These are phyloP conservation scores for Elaeis guineensis DNA, from an alignment of 176 grass and related monocot genomes.

Conservation along the genomic window DNA sequence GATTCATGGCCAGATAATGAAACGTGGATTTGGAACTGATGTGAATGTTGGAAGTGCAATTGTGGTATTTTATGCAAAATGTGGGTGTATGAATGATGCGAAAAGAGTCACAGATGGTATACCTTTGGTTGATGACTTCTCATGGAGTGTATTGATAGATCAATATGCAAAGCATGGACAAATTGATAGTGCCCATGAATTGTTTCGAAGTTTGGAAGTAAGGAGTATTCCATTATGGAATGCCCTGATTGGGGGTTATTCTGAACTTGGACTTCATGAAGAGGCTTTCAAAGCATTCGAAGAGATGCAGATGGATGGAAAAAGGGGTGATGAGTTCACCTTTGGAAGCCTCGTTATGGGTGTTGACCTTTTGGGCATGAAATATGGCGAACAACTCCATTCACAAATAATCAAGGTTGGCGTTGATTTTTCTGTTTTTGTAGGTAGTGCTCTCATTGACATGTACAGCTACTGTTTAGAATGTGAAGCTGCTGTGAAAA, in stretches of 20 bases:
- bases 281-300: conserved; percentile 12
- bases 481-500: conserved; percentile 15
- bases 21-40: conserved; percentile 12
- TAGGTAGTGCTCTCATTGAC: conserved; percentile 22
- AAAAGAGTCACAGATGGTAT: conserved; percentile 3
- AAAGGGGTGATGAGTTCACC: conserved; percentile 18
- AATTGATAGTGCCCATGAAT: conserved; percentile 3
- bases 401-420: conserved; percentile 9
- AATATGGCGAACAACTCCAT: conserved; percentile 24
- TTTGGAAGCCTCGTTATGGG: conserved; percentile 19
- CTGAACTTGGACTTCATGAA: conserved; percentile 10
- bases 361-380: conserved; percentile 9
- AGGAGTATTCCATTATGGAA: conserved; percentile 21
- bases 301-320: conserved; percentile 15
- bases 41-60: conserved; percentile 16
- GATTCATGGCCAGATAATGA: conserved; percentile 11
- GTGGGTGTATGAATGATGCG: conserved; percentile 19
- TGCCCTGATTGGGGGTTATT: conserved; percentile 20
- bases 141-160: conserved; percentile 24
- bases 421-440: conserved; percentile 11
- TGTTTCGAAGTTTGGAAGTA: conserved; percentile 11
- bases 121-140: conserved; percentile 21
- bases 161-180: conserved; percentile 18
- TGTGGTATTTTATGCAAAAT: conserved; percentile 18
- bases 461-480: conserved; percentile 25